A percentile compares a stretch with the other conserved stretches of the same genome.
phyloP scores from a whole-genome alignment of 2,329 filamentous ascomycete genomes.

The Monilinia polystroma region DNA sequence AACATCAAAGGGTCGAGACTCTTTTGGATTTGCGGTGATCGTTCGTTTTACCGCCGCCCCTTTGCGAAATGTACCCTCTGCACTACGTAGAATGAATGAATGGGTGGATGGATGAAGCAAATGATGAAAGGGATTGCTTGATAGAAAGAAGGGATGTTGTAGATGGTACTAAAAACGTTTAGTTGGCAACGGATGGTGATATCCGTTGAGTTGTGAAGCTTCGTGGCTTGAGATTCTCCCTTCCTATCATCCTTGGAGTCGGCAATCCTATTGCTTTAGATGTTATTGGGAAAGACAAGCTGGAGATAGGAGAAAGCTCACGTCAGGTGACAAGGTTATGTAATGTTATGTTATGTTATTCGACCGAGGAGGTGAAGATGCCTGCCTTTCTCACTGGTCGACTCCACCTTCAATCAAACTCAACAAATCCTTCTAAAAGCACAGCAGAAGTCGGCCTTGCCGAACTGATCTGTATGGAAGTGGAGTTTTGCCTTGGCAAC shows the following conservation, averaged over 20 bases:
- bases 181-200: not conserved
- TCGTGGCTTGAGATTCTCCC: not conserved
- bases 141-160: not conserved
- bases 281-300: not conserved
- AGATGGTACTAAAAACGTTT: not conserved
- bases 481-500: slow-evolving; percentile 5
- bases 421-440: not conserved
- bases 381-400: not conserved
- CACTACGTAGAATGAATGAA: not conserved
- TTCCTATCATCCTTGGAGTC: not conserved
- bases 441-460: slow-evolving; percentile 8
- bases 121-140: not conserved
- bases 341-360: too few species aligned
- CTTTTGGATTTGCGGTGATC: not conserved
- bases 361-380: not conserved
- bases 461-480: slow-evolving; percentile 1
- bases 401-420: slow-evolving; percentile 15
- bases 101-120: not conserved
- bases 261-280: too few species aligned
- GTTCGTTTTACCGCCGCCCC: not conserved
- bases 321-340: not conserved
- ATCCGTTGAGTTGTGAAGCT: not conserved
- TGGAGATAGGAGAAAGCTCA: not conserved
- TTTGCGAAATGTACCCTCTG: not conserved
- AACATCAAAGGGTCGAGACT: slow-evolving; percentile 12